phyloP scores from a whole-genome alignment of 495 filamentous ascomycete species.

The Astrothelium macrocarpum region DNA sequence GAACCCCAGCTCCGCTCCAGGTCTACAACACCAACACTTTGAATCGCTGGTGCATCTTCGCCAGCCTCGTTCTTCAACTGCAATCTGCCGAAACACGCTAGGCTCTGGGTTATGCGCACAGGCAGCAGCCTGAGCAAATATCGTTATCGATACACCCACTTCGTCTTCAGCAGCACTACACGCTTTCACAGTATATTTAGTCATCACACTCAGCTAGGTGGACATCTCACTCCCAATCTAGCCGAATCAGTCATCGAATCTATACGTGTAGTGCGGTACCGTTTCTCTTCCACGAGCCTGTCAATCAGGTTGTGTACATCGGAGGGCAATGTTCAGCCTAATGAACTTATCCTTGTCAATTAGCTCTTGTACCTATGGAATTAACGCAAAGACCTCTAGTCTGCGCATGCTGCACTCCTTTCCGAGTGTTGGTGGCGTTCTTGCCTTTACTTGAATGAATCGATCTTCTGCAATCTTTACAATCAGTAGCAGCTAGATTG shows the following conservation, averaged over 20 bases:
- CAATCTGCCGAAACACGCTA: too few relatives aligned
- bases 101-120: too few relatives aligned
- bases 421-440: not conserved
- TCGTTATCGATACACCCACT: too few relatives aligned
- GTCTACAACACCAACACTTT: too few relatives aligned
- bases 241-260: not conserved
- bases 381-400: not conserved
- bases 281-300: not conserved
- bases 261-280: not conserved
- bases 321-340: not conserved
- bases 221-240: not conserved
- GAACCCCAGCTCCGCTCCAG: too few relatives aligned
- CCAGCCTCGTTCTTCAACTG: too few relatives aligned
- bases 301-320: not conserved
- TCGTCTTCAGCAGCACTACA: too few relatives aligned
- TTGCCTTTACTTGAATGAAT: not conserved
- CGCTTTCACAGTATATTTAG: too few relatives aligned
- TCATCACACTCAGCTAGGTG: not conserved
- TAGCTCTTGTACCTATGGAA: not conserved
- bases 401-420: not conserved
- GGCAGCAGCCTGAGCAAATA: too few relatives aligned
- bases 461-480: too few relatives aligned
- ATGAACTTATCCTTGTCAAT: not conserved
- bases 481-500: not conserved
- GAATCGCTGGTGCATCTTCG: too few relatives aligned